A percentile compares a stretch with the other conserved stretches of the same genome.
These are phyloP conservation scores for Hygrophila difformis DNA, from an alignment of 257 asterid species.

Conservation along the genomic window DNA sequence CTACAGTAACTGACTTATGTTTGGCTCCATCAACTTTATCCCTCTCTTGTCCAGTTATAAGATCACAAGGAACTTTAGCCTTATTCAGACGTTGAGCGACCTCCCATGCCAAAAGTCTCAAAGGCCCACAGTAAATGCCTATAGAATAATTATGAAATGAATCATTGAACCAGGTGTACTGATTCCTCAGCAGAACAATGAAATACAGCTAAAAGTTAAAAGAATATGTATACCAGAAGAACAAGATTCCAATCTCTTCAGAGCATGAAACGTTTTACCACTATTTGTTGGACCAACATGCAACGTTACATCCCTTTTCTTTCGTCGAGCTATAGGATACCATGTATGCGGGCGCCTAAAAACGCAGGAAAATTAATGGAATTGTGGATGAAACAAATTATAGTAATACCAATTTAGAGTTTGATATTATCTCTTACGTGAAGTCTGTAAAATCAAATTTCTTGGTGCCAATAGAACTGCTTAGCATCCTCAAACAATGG, in stretches of 20 bases:
- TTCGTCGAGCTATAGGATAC: conserved; percentile 84
- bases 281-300: conserved; percentile 99
- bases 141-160: conserved; percentile 10
- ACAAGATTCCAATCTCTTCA: conserved; percentile 69
- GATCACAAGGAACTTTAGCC: conserved; percentile 86
- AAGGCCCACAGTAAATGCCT: conserved; percentile 96
- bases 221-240: conserved; percentile 47
- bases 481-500: conserved; percentile 34
- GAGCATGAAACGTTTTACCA: conserved; percentile 86
- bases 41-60: conserved; percentile 93
- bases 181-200: conserved; percentile 9
- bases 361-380: conserved; percentile 10
- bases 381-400: not conserved
- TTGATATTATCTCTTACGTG: conserved; percentile 44
- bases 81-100: conserved; percentile 82
- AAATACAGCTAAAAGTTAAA: conserved; percentile 8
- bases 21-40: conserved; percentile 82
- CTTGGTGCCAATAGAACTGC: conserved; percentile 29
- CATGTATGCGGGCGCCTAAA: conserved; percentile 80
- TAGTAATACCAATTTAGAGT: conserved; percentile 13
- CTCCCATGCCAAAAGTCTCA: conserved; percentile 99
- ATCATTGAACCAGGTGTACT: conserved; percentile 10
- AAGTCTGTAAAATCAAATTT: conserved; percentile 82
- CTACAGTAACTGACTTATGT: conserved; percentile 87
- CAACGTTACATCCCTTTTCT: conserved; percentile 53